Base-by-base conservation (phyloP, 2,329 filamentous ascomycete species). In the Alternaria conjuncta region DNA sequence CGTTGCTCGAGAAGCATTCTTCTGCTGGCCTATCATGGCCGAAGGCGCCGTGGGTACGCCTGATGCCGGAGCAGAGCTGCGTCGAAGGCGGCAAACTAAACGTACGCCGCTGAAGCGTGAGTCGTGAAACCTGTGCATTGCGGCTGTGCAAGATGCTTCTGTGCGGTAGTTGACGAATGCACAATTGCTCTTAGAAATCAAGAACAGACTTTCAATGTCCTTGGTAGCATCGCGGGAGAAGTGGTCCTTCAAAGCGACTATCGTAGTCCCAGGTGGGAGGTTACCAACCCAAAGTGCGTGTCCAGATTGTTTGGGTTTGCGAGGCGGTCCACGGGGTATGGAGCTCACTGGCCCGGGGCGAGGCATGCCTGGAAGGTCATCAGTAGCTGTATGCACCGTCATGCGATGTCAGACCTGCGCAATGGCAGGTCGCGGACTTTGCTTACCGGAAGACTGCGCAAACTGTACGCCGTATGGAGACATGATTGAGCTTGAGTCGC, bases 251-350 rank as follows among this genome's bases (percentile, higher is more conserved):
- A 98, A 83, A 62, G 88, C 91, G 80, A 93, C 89, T 12, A 98
- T 85, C 44, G 90, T 90, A 1, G 94, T 92, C 53, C 93, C 91
- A 0, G 93, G 92, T 5, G 95, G 94, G 0, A 98, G 84, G 76
- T 98, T 98, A 44, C 96, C 96, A 26, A 98, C 93, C 95, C 96
- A 98, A 20, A 98, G 89, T 1, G 95, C 95, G 77, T 97, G 92
- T 2, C 94, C 95, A 84, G 86, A 89, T 75, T 90, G 87, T 72
- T 86, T 88, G 7, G 89, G 89, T 72, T 90, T 91, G 69, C 89
- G 83, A 36, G 88, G 88, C 5, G 88, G 88, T n/a, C 89, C 89
- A 69, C 88, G 84, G 32, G 87, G 87, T 4, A 82, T 77, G 5
- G 78, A 78, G 58, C 71, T 76, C 6, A 75, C 65, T 41, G 74